Conservation (phyloP, 1,284 basidiomycete genomes). For the Papiliotrema nemorosa region DNA sequence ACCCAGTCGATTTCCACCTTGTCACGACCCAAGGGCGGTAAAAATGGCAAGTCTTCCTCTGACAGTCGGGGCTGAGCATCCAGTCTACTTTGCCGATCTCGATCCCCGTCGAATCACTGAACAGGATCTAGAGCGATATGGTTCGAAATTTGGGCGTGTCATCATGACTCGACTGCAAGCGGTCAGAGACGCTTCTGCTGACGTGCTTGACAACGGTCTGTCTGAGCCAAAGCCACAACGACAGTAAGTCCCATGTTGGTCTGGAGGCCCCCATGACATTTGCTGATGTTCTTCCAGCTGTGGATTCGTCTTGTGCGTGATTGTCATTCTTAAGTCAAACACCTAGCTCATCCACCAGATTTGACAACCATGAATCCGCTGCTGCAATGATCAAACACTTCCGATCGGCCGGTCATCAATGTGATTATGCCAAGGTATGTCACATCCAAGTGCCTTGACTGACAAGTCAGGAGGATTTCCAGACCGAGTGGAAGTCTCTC, state of each 20-base stretch:
- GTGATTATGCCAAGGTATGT: constrained; percentile 32
- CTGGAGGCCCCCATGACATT: neutral
- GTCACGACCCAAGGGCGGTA: neutral
- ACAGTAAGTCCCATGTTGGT: neutral
- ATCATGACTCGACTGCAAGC: constrained; percentile 22
- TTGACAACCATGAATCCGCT: constrained; percentile 23
- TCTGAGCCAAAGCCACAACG: neutral
- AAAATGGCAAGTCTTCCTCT: neutral
- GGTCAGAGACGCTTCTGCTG: constrained; percentile 2
- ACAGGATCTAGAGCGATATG: constrained; percentile 18
- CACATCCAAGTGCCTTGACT: neutral
- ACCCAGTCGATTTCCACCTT: neutral
- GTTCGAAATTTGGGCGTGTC: constrained; percentile 27
- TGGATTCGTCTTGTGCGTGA: constrained; percentile 31
- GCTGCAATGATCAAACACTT: constrained; percentile 24
- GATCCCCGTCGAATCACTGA: constrained; percentile 12
- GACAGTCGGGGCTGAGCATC: neutral
- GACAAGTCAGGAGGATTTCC: constrained; percentile 30
- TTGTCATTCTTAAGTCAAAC: neutral
- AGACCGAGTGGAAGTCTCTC: constrained; percentile 33
- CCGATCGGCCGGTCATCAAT: constrained; percentile 11
- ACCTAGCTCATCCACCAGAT: constrained; percentile 15
- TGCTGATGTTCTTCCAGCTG: constrained; percentile 14
- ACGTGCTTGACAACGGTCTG: neutral
- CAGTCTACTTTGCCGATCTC: constrained; percentile 34